Evolutionary conservation across 805 yeast species (phyloP).

Genomic region (Ogataea ganodermae): DNA sequence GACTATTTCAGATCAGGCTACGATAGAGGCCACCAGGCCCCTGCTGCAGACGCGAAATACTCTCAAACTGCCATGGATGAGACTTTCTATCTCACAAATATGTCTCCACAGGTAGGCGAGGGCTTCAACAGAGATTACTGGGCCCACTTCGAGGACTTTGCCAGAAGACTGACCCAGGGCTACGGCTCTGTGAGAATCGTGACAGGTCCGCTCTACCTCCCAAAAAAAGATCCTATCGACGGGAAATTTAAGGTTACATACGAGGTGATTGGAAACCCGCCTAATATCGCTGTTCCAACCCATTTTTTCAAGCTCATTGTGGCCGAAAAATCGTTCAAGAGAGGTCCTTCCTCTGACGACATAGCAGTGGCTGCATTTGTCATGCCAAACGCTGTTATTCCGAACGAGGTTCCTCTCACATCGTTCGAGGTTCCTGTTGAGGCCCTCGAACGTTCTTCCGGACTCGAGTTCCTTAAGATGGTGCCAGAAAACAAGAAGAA

Average conservation of each 20-base stretch:
- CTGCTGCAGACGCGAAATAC: conserved; percentile 96
- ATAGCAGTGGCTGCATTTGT: conserved; percentile 91
- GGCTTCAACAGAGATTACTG: conserved; percentile 97
- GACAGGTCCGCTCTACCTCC: conserved; percentile 92
- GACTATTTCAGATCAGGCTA: conserved; percentile 95
- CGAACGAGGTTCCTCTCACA: conserved; percentile 68
- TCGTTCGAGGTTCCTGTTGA: conserved; percentile 86
- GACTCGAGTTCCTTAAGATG: conserved; percentile 74
- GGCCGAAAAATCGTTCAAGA: conserved; percentile 61
- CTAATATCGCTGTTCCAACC: conserved; percentile 95
- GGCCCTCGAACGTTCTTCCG: conserved; percentile 84
- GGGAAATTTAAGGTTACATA: conserved; percentile 84
- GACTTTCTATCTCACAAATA: conserved; percentile 85
- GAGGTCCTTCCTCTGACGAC: conserved; percentile 39
- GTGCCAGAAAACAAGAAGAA: conserved; percentile 58
- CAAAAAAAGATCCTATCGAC: conserved; percentile 67
- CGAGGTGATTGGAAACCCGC: conserved; percentile 96
- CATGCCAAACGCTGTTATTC: conserved; percentile 80
- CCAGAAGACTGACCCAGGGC: conserved; percentile 69
- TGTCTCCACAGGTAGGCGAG: conserved; percentile 96
- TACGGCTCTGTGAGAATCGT: conserved; percentile 80
- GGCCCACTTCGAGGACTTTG: conserved; percentile 94
- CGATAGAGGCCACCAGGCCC: conserved; percentile 96
- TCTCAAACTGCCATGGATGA: conserved; percentile 92
- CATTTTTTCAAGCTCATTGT: conserved; percentile 91